A percentile compares a stretch with the other conserved stretches of the same genome.
Conservation (phyloP, 1,139 yeast species). For the Saccharomycopsis phalli region DNA sequence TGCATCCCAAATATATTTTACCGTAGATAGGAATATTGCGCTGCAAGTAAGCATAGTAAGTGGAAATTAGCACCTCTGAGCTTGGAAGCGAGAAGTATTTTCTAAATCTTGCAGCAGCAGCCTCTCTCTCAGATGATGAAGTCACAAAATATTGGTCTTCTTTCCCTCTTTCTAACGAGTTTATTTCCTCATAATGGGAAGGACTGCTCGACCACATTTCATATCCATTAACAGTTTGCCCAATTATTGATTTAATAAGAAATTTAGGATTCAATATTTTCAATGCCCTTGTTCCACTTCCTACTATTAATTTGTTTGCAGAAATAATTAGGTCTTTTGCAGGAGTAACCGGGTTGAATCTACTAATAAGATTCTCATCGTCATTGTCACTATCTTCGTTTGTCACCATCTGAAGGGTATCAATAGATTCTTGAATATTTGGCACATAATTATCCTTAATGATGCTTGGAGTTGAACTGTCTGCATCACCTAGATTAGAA, state of each 20-base stretch:
- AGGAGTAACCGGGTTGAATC: not conserved
- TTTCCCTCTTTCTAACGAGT: conserved; percentile 28
- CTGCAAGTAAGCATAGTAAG: conserved; percentile 64
- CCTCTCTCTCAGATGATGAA: conserved; percentile 34
- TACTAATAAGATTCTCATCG: not conserved
- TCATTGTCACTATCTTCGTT: conserved; percentile 8
- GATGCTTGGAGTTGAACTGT: conserved; percentile 1
- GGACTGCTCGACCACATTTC: conserved; percentile 59
- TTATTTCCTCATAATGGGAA: conserved; percentile 44
- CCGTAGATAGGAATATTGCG: conserved; percentile 76
- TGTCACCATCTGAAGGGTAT: conserved; percentile 1
- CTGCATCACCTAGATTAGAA: conserved; percentile 3
- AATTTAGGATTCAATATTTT: conserved; percentile 20
- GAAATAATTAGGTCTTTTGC: not conserved
- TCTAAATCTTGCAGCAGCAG: conserved; percentile 47
- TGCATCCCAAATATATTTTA: conserved; percentile 62
- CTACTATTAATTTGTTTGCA: not conserved
- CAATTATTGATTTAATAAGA: conserved; percentile 19
- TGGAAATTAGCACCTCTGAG: conserved; percentile 46
- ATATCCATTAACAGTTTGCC: conserved; percentile 30
- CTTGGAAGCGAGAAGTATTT: conserved; percentile 56
- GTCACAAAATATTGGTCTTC: conserved; percentile 43
- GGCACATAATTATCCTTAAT: conserved; percentile 13
- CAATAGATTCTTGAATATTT: conserved; percentile 7
- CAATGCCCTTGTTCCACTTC: conserved; percentile 25